phyloP scores from a whole-genome alignment of 495 filamentous ascomycete genomes.

The Aspergillus taichungensis region DNA sequence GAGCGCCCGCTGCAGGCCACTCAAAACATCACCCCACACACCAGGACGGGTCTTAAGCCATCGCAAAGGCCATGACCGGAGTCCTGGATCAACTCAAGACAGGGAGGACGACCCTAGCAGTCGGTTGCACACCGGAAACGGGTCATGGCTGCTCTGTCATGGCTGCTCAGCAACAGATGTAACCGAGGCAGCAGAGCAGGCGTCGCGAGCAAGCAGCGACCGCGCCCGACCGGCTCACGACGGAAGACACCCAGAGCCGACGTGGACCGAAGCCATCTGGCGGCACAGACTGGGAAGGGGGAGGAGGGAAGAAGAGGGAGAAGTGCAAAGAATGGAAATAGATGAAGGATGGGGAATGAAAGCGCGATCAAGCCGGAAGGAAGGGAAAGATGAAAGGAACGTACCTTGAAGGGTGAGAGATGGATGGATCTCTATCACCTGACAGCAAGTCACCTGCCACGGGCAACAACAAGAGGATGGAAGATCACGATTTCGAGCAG shows the following conservation, averaged over 20 bases:
- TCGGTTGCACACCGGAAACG: conserved; percentile 16
- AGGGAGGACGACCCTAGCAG: not conserved
- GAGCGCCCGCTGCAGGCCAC: too few relatives aligned
- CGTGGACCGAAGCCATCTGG: conserved; percentile 1
- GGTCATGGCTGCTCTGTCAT: conserved; percentile 26
- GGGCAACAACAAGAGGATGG: conserved; percentile 38
- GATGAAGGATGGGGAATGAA: too few relatives aligned
- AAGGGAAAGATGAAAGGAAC: too few relatives aligned
- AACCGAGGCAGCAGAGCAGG: conserved; percentile 10
- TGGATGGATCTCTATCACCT: conserved; percentile 43
- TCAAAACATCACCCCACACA: too few relatives aligned
- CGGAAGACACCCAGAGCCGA: conserved; percentile 1
- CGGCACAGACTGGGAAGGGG: conserved; percentile 2
- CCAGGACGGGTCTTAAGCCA: too few relatives aligned
- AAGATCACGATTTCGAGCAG: conserved; percentile 24
- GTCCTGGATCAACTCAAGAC: not conserved
- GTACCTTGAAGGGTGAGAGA: conserved; percentile 25
- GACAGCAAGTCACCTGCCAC: conserved; percentile 45
- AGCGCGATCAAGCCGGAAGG: too few relatives aligned
- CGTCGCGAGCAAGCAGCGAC: not conserved
- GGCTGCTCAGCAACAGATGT: conserved; percentile 22
- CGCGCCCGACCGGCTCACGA: not conserved
- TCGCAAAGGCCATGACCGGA: too few relatives aligned
- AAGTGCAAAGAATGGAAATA: not conserved
- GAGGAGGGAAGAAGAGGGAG: conserved; percentile 7